Evolutionary conservation across 768 basidiomycete species (phyloP), one percentile per base, ranked within the genome.

Genomic region (Podaxis sp.): DNA sequence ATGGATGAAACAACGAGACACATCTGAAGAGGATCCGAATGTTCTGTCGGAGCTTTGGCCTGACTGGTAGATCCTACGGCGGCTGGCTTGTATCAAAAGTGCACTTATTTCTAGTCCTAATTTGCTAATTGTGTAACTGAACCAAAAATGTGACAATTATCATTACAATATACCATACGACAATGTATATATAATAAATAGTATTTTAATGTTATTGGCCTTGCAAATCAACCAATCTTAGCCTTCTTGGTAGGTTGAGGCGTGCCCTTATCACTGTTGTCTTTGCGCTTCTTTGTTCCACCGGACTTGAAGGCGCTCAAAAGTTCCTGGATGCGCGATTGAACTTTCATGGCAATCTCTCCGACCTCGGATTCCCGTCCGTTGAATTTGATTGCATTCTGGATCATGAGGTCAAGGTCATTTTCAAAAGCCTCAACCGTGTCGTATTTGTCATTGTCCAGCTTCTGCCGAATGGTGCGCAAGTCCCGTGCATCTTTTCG

Each of bases 301-400:
- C 80, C 79, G 9, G 82, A 77, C 69, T 77, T 85, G 73, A 80
- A 80, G 27, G 69, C 69, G 56, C 72, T 75, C 68, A 87, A 62
- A 66, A 89, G 71, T 55, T 88, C 85, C 66, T 76, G 82, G 66
- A 83, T 77, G 65, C 81, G 84, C 56, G 82, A 77, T 51, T 77
- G 78, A 53, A 88, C 69, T 33, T 72, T 68, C n/a, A 75, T 68
- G 7, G 91, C 83, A 41, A 89, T 75, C 47, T 76, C 70, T 15
- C 89, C 93, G n/a, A 93, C 90, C 61, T 92, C 89, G 2, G 91
- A 91, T 50, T 89, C 87, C 1, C 77, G 77, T 0, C 90, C 91
- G 66, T 98, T 98, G 82, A 97, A 98, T 57, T 82, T 84, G 72
- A 91, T 83, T 15, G 96, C 93, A 70, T 98, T 98, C 63, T 84